phyloP scores from a whole-genome alignment of 805 yeast genomes.

The Candida mattraensis region DNA sequence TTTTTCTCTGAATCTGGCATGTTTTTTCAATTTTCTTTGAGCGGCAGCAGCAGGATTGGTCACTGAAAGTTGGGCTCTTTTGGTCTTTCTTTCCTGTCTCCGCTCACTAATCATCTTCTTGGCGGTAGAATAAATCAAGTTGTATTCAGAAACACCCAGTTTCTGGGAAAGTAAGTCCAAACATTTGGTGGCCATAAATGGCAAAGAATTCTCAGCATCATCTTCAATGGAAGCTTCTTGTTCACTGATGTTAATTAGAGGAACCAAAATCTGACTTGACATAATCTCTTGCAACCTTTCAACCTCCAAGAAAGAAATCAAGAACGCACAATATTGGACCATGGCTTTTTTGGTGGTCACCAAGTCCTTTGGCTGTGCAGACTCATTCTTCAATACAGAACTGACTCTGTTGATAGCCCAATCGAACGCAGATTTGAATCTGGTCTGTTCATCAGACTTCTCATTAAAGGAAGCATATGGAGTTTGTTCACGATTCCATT shows the following conservation, averaged over 20 bases:
- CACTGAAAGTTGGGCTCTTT: conserved; percentile 72
- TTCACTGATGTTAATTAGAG: conserved; percentile 36
- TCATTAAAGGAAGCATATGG: conserved; percentile 36
- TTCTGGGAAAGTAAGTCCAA: conserved; percentile 63
- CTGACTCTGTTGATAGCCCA: conserved; percentile 67
- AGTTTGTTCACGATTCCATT: conserved; percentile 55
- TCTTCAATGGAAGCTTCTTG: conserved; percentile 35
- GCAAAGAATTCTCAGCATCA: conserved; percentile 31
- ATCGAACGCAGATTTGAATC: conserved; percentile 41
- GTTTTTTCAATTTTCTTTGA: conserved; percentile 71
- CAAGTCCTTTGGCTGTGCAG: conserved; percentile 50
- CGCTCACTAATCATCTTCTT: conserved; percentile 56
- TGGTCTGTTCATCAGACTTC: conserved; percentile 26
- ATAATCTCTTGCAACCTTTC: conserved; percentile 44
- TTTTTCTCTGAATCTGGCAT: conserved; percentile 72
- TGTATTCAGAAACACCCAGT: conserved; percentile 70
- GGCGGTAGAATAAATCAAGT: conserved; percentile 61
- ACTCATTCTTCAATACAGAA: conserved; percentile 63
- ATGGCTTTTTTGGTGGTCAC: conserved; percentile 62
- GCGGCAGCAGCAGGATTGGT: conserved; percentile 84
- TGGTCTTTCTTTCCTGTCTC: conserved; percentile 74
- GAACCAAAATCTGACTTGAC: conserved; percentile 31
- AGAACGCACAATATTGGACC: conserved; percentile 69
- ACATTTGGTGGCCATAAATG: conserved; percentile 57
- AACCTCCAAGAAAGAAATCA: conserved; percentile 46